Evolutionary conservation across 129 eudicot species (phyloP), one percentile per base, ranked within the genome.

Genomic region (Flaveria robusta): DNA sequence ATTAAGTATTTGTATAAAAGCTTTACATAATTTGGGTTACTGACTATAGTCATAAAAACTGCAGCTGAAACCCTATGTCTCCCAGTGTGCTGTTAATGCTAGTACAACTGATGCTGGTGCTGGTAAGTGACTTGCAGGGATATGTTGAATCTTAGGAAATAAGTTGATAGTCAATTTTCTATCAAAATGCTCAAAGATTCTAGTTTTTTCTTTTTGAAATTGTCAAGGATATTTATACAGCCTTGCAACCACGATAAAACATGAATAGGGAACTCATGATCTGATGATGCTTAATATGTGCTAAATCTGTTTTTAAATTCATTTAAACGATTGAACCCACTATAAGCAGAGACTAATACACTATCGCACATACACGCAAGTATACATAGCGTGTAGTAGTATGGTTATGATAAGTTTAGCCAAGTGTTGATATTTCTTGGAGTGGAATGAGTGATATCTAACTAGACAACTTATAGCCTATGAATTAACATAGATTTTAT

Each of bases 31-130:
- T 41, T 49, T 31, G 24, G 67, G 49, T 45, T 31, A 20, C 63
- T 34, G 54, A 70, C 64, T 12, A 2, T 1, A 46, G 18, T 4
- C 13, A 16, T 63, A 46, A 26, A 26, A 29, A 49, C 26, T 79
- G 83, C 83, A 79, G 79, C 69, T 79, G 74, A 79, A 79, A 15
- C 74, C 83, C 8, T 79, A 79, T 79, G 83, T 79, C 72, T 72
- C 83, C 12, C 83, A 80, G 52, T 80, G 83, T 22, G 79, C 71
- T 18, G 5, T 46, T 24, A 60, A 60, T 70, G 71, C 79, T 15
- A 78, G 19, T 60, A 55, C 83, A 66, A 56, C 79, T 0, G 79
- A 73, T 29, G 55, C 66, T 10, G 71, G 66, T 66, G 68, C 69
- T 73, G 50, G 79, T 26, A 73, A 80, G 42, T 73, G 55, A 50